phyloP scores from a whole-genome alignment of 2,329 filamentous ascomycete genomes.

The Onygenales sp. region DNA sequence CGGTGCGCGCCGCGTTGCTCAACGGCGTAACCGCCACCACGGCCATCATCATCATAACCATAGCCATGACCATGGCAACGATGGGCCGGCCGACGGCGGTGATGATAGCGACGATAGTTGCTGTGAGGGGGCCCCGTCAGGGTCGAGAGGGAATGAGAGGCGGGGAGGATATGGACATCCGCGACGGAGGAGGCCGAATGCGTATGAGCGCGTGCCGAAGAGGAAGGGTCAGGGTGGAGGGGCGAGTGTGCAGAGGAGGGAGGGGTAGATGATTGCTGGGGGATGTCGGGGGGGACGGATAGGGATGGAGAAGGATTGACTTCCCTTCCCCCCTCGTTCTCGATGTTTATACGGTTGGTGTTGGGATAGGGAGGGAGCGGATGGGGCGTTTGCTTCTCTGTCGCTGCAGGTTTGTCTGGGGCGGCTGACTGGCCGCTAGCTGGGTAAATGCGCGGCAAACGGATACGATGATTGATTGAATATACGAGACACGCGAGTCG shows the following conservation, averaged over 20 bases:
- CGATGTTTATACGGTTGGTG: not conserved
- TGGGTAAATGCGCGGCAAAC: too few species aligned
- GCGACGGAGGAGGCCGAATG: slow-evolving; percentile 28
- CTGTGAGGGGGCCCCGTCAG: not conserved
- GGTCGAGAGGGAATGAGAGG: slow-evolving; percentile 10
- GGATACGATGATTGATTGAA: too few species aligned
- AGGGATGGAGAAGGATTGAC: not conserved
- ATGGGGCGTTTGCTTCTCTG: not conserved
- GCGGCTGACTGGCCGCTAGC: too few species aligned
- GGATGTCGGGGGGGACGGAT: not conserved
- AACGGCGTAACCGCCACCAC: slow-evolving; percentile 8
- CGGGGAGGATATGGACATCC: slow-evolving; percentile 11
- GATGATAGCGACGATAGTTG: not conserved
- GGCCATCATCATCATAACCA: slow-evolving; percentile 14
- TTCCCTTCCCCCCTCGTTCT: not conserved
- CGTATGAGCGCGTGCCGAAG: slow-evolving; percentile 37
- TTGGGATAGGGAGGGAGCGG: not conserved
- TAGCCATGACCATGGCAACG: slow-evolving; percentile 12
- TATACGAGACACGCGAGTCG: too few species aligned
- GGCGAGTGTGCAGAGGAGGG: not conserved
- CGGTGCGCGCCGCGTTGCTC: slow-evolving; percentile 7
- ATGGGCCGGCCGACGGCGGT: slow-evolving; percentile 6
- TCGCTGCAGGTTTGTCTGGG: not conserved
- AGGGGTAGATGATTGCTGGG: not conserved
- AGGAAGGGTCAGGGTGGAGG: not conserved